A percentile compares a stretch with the other conserved stretches of the same genome.
These are phyloP conservation scores for Fusarium paranaense DNA, from an alignment of 2,329 filamentous ascomycete genomes.

Conservation along the genomic window DNA sequence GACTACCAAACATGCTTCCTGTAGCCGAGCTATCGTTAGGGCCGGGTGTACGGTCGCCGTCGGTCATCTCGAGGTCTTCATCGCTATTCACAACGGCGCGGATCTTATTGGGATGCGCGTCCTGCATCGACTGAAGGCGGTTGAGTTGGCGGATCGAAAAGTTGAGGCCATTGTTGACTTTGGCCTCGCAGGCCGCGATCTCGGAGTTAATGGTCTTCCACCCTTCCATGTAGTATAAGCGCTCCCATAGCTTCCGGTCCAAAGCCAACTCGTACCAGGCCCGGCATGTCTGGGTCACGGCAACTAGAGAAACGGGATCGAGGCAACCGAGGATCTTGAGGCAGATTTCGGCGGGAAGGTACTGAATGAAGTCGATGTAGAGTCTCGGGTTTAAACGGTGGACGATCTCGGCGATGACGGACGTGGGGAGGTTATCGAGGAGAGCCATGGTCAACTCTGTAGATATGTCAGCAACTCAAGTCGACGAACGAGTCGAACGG, in stretches of 20 bases:
- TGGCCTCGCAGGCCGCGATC: slow-evolving; percentile 74
- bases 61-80: slow-evolving; percentile 62
- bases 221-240: slow-evolving; percentile 84
- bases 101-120: slow-evolving; percentile 64
- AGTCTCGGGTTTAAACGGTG: slow-evolving; percentile 83
- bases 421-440: slow-evolving; percentile 82
- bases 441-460: slow-evolving; percentile 84
- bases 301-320: slow-evolving; percentile 82
- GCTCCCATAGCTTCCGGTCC: slow-evolving; percentile 88
- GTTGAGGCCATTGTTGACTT: slow-evolving; percentile 60
- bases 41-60: slow-evolving; percentile 47
- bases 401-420: slow-evolving; percentile 83
- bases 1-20: slow-evolving; percentile 52
- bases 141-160: slow-evolving; percentile 56
- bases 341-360: slow-evolving; percentile 90
- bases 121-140: slow-evolving; percentile 58
- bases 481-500: neutral
- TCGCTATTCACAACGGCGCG: slow-evolving; percentile 63
- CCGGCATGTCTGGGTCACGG: slow-evolving; percentile 81
- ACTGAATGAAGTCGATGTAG: slow-evolving; percentile 90
- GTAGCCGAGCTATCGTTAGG: slow-evolving; percentile 38
- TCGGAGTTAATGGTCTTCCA: slow-evolving; percentile 80
- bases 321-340: slow-evolving; percentile 90
- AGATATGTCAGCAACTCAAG: slow-evolving; percentile 22
- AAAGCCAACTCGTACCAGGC: slow-evolving; percentile 85